A percentile compares a stretch with the other conserved stretches of the same genome.
phyloP scores from a whole-genome alignment of 371 early-diverging fungal species.

The Mortierella sp. region DNA sequence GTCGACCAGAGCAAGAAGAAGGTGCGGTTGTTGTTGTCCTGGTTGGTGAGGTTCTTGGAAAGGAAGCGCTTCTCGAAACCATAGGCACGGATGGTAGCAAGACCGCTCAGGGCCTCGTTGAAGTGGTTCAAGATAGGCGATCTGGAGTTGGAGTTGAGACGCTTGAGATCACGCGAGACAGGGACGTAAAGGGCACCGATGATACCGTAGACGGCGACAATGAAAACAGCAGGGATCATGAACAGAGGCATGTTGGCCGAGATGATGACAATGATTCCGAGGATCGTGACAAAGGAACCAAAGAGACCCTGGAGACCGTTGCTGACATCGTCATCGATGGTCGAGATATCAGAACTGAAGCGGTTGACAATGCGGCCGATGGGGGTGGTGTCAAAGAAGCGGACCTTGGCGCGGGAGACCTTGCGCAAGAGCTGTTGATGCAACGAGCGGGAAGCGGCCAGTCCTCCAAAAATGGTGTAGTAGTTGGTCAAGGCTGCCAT shows the following conservation, averaged over 20 bases:
- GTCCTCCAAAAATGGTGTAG: conserved; percentile 61
- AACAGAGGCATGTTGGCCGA: conserved; percentile 74
- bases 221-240: conserved; percentile 57
- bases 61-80: conserved; percentile 64
- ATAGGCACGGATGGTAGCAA: conserved; percentile 59
- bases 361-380: conserved; percentile 89
- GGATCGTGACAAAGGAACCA: conserved; percentile 64
- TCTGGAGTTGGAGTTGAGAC: conserved; percentile 82
- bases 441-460: conserved; percentile 59
- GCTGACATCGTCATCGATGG: conserved; percentile 64
- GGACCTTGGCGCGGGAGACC: conserved; percentile 71
- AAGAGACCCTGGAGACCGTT: conserved; percentile 58
- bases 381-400: conserved; percentile 92
- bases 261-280: conserved; percentile 77
- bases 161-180: conserved; percentile 82
- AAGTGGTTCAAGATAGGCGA: conserved; percentile 86
- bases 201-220: conserved; percentile 61
- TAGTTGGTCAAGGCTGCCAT: conserved; percentile 56
- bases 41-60: conserved; percentile 55
- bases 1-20: conserved; percentile 75
- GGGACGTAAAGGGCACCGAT: conserved; percentile 76
- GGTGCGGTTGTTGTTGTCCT: conserved; percentile 73
- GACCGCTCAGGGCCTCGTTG: conserved; percentile 71
- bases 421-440: conserved; percentile 64
- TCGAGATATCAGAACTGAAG: conserved; percentile 76